A percentile compares a stretch with the other conserved stretches of the same genome.
phyloP scores from a whole-genome alignment of 192 early-diverging fungal genomes.

The Gonapodya prolifera region DNA sequence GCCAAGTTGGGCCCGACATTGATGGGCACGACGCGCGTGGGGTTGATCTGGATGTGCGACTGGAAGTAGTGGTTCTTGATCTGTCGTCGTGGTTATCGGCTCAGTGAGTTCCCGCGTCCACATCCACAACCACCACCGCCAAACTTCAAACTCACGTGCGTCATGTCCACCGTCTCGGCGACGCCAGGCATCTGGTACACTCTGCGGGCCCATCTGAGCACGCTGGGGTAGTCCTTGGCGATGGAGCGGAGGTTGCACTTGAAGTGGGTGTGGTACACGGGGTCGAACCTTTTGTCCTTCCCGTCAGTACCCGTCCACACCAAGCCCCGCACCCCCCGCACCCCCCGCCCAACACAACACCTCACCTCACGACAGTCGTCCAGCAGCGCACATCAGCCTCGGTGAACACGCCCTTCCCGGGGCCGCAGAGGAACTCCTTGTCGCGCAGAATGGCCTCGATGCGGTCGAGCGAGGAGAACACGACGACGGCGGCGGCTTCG shows the following conservation, averaged over 20 bases:
- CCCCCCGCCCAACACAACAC: not conserved
- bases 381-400: slow-evolving; percentile 91
- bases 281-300: not conserved
- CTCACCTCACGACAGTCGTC: slow-evolving; percentile 65
- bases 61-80: slow-evolving; percentile 80
- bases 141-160: slow-evolving; percentile 39
- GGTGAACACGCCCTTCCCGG: slow-evolving; percentile 44
- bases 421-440: slow-evolving; percentile 63
- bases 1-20: slow-evolving; percentile 41
- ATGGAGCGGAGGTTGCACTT: slow-evolving; percentile 83
- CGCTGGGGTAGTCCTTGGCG: slow-evolving; percentile 68
- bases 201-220: slow-evolving; percentile 19
- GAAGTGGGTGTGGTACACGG: slow-evolving; percentile 63
- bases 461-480: slow-evolving; percentile 69
- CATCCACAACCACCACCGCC: no score
- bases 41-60: slow-evolving; percentile 88
- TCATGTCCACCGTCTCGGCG: slow-evolving; percentile 78
- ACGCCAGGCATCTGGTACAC: slow-evolving; percentile 64
- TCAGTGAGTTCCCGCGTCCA: no score
- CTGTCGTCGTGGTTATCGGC: no score
- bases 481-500: slow-evolving; percentile 49
- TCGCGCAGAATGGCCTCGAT: slow-evolving; percentile 68
- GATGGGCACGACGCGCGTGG: slow-evolving; percentile 63
- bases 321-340: not conserved
- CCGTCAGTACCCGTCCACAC: no score